phyloP scores from a whole-genome alignment of 2,329 filamentous ascomycete genomes.

The Lachnellula occidentalis region DNA sequence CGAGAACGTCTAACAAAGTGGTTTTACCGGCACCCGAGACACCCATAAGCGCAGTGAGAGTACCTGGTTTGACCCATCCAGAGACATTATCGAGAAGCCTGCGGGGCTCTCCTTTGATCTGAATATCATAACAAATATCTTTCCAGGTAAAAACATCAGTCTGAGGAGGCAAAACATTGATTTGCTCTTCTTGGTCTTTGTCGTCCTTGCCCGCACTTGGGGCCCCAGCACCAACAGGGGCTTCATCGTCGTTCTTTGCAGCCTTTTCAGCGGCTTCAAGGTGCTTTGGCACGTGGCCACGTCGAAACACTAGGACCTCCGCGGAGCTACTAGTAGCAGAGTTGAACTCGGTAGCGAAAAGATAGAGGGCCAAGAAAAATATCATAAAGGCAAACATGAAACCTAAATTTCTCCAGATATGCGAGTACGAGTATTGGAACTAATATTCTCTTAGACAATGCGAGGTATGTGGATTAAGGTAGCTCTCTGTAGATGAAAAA shows the following conservation, averaged over 20 bases:
- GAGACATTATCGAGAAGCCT: slow-evolving; percentile 64
- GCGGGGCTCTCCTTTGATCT: slow-evolving; percentile 58
- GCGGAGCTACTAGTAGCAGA: slow-evolving; percentile 68
- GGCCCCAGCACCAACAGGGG: slow-evolving; percentile 5
- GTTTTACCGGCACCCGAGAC: slow-evolving; percentile 81
- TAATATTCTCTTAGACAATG: slow-evolving; percentile 18
- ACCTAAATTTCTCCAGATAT: slow-evolving; percentile 50
- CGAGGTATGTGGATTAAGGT: too few relatives aligned
- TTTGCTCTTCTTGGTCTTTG: slow-evolving; percentile 15
- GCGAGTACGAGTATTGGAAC: slow-evolving; percentile 46
- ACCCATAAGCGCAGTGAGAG: slow-evolving; percentile 64
- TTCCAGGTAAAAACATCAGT: slow-evolving; percentile 31
- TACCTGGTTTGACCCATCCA: slow-evolving; percentile 70
- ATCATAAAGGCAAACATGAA: slow-evolving; percentile 62
- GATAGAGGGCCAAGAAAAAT: slow-evolving; percentile 58
- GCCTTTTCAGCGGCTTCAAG: slow-evolving; percentile 35
- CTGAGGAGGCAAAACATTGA: slow-evolving; percentile 25
- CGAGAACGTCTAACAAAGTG: slow-evolving; percentile 76
- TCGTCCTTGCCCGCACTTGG: slow-evolving; percentile 11
- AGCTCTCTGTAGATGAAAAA: too few relatives aligned
- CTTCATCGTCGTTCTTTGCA: slow-evolving; percentile 26
- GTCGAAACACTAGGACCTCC: slow-evolving; percentile 70
- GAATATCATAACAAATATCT: slow-evolving; percentile 65
- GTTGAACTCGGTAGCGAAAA: slow-evolving; percentile 57
- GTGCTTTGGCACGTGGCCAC: slow-evolving; percentile 41